These are phyloP conservation scores for Backusella tuberculispora DNA, from an alignment of 192 early-diverging fungal genomes.

Conservation along the genomic window DNA sequence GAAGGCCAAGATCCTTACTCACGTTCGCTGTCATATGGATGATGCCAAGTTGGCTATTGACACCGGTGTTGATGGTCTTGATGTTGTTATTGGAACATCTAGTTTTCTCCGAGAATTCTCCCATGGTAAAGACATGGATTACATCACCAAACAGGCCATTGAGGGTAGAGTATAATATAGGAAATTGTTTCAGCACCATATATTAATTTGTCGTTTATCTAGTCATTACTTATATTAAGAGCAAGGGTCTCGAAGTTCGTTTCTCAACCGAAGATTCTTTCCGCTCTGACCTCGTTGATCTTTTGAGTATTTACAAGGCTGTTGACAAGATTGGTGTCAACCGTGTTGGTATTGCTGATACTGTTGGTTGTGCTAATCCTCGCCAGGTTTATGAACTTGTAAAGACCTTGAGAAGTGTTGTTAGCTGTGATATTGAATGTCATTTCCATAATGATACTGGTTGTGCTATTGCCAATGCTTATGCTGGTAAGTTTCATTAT, in stretches of 20 bases:
- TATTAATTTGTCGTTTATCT: background rate
- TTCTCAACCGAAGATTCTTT: slow-evolving; percentile 99
- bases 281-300: slow-evolving; percentile 94
- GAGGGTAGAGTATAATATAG: slow-evolving; percentile 48
- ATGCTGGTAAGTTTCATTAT: slow-evolving; percentile 61
- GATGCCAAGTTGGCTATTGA: slow-evolving; percentile 96
- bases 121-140: slow-evolving; percentile 99
- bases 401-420: slow-evolving; percentile 90
- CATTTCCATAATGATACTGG: slow-evolving; percentile 99
- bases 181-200: background rate
- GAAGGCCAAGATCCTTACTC: slow-evolving; percentile 97
- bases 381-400: slow-evolving; percentile 98
- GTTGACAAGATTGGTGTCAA: slow-evolving; percentile 98
- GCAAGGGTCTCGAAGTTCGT: slow-evolving; percentile 94
- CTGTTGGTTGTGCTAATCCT: slow-evolving; percentile 97
- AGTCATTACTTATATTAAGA: slow-evolving; percentile 95
- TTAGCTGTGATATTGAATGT: slow-evolving; percentile 98
- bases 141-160: slow-evolving; percentile 93
- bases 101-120: slow-evolving; percentile 97
- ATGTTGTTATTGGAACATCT: slow-evolving; percentile 97
- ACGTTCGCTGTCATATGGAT: slow-evolving; percentile 98
- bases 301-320: slow-evolving; percentile 93
- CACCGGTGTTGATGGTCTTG: slow-evolving; percentile 96
- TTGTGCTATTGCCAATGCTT: slow-evolving; percentile 98
- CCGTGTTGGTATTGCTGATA: slow-evolving; percentile 99